Evolutionary conservation across 768 basidiomycete genomes (phyloP), one percentile per base, ranked within the genome.

Genomic region (Suillus tomentosus): DNA sequence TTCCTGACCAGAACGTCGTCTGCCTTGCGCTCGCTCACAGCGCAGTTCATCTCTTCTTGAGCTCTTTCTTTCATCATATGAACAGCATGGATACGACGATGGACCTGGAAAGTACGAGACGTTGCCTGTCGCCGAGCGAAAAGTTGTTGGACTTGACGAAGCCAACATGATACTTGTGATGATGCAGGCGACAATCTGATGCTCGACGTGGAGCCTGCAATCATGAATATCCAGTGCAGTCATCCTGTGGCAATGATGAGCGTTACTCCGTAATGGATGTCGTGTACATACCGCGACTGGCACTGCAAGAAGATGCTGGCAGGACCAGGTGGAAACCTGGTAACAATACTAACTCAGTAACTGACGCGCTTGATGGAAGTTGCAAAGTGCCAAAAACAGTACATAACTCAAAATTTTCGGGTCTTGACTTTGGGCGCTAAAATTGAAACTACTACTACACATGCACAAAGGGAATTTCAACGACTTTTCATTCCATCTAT

Each of bases 171-270:
- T 59, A 68, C 69, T 59, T 71, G 68, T n/a, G 68, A 65, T 53
- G 71, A 68, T 71, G 71, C 70, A 69, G 72, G 73, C 73, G 77
- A 75, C 67, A 79, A 76, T 80, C 76, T 80, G 81, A 85, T 83
- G 85, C 86, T 87, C 84, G 82, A 83, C 82, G 85, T 87, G 85
- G 88, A 89, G 86, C 85, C 89, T 87, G 86, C 86, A 79, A 91
- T 85, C 91, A 92, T 93, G 84, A 87, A 90, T 87, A 66, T 70
- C 67, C 79, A 71, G 69, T 81, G 80, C 85, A 88, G 82, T 88
- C 90, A 92, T 91, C 83, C 89, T 91, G 71, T 37, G 43, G 62
- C 47, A 39, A 54, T 10, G 27, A 69, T 60, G 17, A 58, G 27
- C 6, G 13, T 58, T 42, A 58, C 14, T 40, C 40, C 73, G 66